Conservation (phyloP, 495 filamentous ascomycete species). For the Parathielavia appendiculata region DNA sequence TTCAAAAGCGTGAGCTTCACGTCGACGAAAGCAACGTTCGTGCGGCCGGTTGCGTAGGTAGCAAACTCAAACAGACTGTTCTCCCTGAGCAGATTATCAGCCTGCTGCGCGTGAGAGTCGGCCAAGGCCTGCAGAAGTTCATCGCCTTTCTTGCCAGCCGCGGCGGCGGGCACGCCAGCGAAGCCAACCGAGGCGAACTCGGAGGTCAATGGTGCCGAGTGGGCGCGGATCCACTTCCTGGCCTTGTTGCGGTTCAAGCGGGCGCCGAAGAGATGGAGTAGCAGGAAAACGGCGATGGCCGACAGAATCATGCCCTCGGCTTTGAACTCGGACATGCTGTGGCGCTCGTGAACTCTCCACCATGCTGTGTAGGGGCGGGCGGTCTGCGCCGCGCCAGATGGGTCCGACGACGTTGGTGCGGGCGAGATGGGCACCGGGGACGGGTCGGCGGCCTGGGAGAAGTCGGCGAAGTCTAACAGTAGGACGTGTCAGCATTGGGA, state of each 20-base stretch:
- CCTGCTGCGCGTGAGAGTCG: conserved; percentile 29
- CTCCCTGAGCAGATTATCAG: conserved; percentile 69
- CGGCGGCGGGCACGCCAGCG: conserved; percentile 39
- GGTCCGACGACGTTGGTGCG: conserved; percentile 23
- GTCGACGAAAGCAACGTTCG: conserved; percentile 89
- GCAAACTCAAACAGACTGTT: conserved; percentile 76
- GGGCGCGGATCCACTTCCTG: conserved; percentile 70
- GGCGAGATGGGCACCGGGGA: conserved; percentile 42
- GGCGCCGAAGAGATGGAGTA: conserved; percentile 78
- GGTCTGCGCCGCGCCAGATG: conserved; percentile 44
- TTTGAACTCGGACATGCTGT: conserved; percentile 73
- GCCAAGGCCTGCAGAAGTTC: conserved; percentile 38
- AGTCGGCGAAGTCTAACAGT: conserved; percentile 76
- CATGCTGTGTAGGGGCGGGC: conserved; percentile 75
- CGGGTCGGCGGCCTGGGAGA: conserved; percentile 62
- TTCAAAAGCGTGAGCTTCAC: conserved; percentile 76
- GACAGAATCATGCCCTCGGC: conserved; percentile 77
- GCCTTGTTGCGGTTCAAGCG: conserved; percentile 74
- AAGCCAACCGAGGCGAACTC: conserved; percentile 93
- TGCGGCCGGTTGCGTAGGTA: conserved; percentile 87
- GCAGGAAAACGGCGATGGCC: conserved; percentile 65
- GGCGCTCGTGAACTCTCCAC: conserved; percentile 94
- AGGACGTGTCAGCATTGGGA: not conserved
- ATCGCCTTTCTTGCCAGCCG: conserved; percentile 35
- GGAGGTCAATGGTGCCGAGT: conserved; percentile 62